Conservation (phyloP, 495 filamentous ascomycete species). For the Sordaria brevicollis region DNA sequence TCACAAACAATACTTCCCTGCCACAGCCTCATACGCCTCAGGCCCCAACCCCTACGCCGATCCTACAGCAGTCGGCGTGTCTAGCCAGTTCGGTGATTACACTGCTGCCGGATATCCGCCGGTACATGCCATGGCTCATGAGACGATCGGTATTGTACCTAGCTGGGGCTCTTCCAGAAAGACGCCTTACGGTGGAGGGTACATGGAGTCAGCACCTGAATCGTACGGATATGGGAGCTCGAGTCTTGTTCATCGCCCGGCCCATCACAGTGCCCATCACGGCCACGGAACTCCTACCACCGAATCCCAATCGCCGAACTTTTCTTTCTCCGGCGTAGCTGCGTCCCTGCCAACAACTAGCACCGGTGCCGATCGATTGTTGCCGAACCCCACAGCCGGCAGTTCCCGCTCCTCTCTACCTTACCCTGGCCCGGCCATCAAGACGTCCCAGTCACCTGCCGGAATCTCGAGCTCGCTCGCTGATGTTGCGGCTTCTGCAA, state of each 20-base stretch:
- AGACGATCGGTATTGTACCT: constrained; percentile 20
- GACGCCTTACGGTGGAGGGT: constrained; percentile 18
- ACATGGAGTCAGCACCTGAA: constrained; percentile 21
- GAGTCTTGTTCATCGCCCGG: constrained; percentile 27
- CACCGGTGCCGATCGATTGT: constrained; percentile 23
- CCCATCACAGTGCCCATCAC: constrained; percentile 8
- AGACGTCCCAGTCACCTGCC: constrained; percentile 7
- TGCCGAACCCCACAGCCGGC: constrained; percentile 22
- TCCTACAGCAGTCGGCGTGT: background rate
- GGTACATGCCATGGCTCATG: constrained; percentile 17
- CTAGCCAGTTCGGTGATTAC: background rate
- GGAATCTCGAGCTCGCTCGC: constrained; percentile 11
- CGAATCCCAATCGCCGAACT: constrained; percentile 20
- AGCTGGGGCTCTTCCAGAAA: constrained; percentile 18
- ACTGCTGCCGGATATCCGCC: background rate
- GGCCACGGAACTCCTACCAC: constrained; percentile 7
- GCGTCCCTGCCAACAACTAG: constrained; percentile 26
- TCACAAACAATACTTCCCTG: background rate
- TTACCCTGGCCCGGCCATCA: constrained; percentile 12
- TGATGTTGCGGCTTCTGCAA: constrained; percentile 14
- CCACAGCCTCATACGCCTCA: background rate
- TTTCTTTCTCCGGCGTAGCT: constrained; percentile 30
- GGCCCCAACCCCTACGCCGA: background rate
- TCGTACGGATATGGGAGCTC: constrained; percentile 17
- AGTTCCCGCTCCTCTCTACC: constrained; percentile 17